Percentiles rank a stretch among this genome's conserved stretches.
Evolutionary conservation across 148 eudicot species (phyloP).

Genomic region (Chenopodium suecicum): DNA sequence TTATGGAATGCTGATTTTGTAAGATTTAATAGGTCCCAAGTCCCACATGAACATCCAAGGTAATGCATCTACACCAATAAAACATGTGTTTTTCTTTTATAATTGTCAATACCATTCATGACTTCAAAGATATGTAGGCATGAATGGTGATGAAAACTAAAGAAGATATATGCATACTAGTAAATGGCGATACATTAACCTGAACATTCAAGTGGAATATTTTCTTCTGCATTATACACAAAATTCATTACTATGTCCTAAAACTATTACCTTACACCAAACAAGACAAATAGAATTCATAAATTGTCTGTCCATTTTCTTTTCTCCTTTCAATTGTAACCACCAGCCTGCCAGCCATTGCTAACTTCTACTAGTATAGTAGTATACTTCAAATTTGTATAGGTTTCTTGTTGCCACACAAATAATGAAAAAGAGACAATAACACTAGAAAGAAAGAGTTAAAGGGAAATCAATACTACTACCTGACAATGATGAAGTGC

Average conservation of each 20-base stretch:
- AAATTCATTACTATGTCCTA: neutral
- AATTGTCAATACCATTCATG: neutral
- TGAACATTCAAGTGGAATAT: neutral
- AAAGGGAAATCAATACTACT: constrained; percentile 2
- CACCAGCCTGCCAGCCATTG: too few species aligned
- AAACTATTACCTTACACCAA: neutral
- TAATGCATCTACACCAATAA: neutral
- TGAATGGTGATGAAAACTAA: neutral
- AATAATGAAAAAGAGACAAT: neutral
- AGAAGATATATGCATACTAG: neutral
- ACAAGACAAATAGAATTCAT: neutral
- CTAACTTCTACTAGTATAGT: neutral
- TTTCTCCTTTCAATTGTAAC: neutral
- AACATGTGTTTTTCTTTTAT: neutral
- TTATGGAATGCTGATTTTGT: neutral
- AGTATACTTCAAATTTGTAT: neutral
- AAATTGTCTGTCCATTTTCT: neutral
- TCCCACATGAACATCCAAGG: neutral
- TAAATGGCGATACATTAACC: neutral
- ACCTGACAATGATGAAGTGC: constrained; percentile 86
- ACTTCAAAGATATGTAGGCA: neutral
- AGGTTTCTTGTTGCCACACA: neutral
- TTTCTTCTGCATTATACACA: neutral
- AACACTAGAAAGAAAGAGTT: neutral
- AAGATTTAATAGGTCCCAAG: neutral